Evolutionary conservation across 2,329 filamentous ascomycete species (phyloP).

Genomic region (Calonectria naviculata): DNA sequence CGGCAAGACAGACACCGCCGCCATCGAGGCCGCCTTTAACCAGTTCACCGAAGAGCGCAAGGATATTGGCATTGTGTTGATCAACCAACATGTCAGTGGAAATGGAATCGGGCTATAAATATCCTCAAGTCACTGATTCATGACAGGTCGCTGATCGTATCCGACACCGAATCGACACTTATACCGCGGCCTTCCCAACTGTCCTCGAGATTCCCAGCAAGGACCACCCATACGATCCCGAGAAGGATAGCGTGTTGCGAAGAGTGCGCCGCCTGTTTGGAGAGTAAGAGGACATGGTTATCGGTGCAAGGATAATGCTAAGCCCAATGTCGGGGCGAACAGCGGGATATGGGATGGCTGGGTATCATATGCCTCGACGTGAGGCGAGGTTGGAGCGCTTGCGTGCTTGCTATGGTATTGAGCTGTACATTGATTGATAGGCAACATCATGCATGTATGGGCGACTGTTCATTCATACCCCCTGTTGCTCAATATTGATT

Average conservation of each 20-base stretch:
- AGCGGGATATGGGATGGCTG: background rate
- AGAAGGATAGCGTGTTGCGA: constrained; percentile 97
- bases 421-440: constrained; percentile 18
- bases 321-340: constrained; percentile 2
- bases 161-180: constrained; percentile 88
- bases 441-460: constrained; percentile 7
- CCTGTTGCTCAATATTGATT: constrained; percentile 34
- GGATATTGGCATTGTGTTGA: constrained; percentile 95
- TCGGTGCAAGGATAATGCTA: constrained; percentile 10
- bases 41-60: constrained; percentile 90
- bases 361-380: background rate
- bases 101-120: background rate
- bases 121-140: constrained; percentile 28
- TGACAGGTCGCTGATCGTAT: constrained; percentile 91
- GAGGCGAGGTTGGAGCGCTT: background rate
- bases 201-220: constrained; percentile 98
- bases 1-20: constrained; percentile 86
- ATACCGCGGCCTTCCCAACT: constrained; percentile 95
- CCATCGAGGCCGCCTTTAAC: constrained; percentile 92
- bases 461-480: constrained; percentile 21
- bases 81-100: constrained; percentile 90
- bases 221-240: constrained; percentile 98
- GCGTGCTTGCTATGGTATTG: constrained; percentile 16
- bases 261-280: constrained; percentile 78
- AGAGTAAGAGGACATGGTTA: constrained; percentile 61